Evolutionary conservation across 495 filamentous ascomycete species (phyloP).

Genomic region (Tuber melanosporum): DNA sequence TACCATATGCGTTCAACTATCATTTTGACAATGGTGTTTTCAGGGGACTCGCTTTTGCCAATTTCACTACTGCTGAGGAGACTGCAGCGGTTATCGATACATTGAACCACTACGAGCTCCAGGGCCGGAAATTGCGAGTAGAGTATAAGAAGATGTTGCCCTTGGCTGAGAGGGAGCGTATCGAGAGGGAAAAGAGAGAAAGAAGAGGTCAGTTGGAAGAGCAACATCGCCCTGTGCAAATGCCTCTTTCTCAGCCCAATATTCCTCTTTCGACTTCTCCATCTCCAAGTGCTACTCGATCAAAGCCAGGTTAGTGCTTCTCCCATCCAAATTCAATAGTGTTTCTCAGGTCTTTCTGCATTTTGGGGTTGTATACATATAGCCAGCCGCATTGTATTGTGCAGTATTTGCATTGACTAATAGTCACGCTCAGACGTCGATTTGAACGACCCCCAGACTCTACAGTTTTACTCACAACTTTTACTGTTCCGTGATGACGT

Average conservation of each 20-base stretch:
- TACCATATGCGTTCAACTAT: constrained; percentile 98
- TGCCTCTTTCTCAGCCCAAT: constrained; percentile 36
- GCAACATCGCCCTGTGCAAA: constrained; percentile 72
- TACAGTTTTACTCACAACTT: constrained; percentile 81
- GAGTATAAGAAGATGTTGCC: constrained; percentile 99
- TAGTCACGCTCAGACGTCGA: constrained; percentile 53
- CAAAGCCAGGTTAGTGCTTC: constrained; percentile 60
- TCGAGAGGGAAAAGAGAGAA: constrained; percentile 95
- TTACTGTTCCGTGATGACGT: constrained; percentile 78
- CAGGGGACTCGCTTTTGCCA: constrained; percentile 91
- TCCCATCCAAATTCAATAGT: constrained; percentile 25
- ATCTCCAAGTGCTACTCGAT: constrained; percentile 55
- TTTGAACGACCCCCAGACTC: constrained; percentile 81
- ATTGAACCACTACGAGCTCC: constrained; percentile 90
- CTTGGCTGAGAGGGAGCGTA: constrained; percentile 84
- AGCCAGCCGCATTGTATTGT: constrained; percentile 28
- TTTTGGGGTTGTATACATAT: constrained; percentile 30
- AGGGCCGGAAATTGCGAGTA: constrained; percentile 86
- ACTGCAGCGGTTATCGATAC: constrained; percentile 82
- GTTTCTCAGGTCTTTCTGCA: constrained; percentile 25
- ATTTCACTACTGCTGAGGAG: constrained; percentile 92
- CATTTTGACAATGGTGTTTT: constrained; percentile 99
- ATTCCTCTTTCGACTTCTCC: constrained; percentile 63
- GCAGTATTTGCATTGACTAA: constrained; percentile 35
- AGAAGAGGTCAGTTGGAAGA: constrained; percentile 93